Base-by-base conservation (phyloP, 768 basidiomycete genomes). In the Mrakia blollopis region DNA sequence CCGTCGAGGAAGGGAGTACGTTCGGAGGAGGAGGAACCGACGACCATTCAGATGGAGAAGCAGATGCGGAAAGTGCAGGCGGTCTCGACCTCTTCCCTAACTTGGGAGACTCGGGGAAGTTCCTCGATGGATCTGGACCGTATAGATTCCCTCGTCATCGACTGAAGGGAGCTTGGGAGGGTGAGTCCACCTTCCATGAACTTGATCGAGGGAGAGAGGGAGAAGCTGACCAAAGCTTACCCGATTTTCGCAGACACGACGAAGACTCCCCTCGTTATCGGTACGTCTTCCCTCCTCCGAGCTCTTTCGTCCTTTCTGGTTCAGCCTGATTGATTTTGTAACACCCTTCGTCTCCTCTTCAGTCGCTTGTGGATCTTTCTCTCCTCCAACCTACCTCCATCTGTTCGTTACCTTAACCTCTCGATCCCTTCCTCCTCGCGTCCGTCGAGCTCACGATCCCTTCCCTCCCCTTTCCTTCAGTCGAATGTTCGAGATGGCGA, bases 401-500 rank as follows among this genome's bases (percentile, higher is more conserved):
- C 89, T 98, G 79, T 80, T 62, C 75, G 82, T 41, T 44, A 9
- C 69, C 13, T 21, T 21, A 14, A 50, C 16, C 47, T 21, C 47
- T 2, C 47, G 3, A 14, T 50, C 47, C 13, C 7, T 21, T 16
- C 18, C 47, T 50, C 47, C 3, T 2, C 47, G 47, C 47, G 47
- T 50, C 47, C 11, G 14, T 21, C 18, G 44, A 44, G 18, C 47
- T 50, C 16, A 50, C 18, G 13, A 50, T 28, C 21, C 21, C 32
- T 13, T 54, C 5, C 44, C 14, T 44, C 44, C 14, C 41, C 72
- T 21, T 50, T 80, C 35, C 39, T 80, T 79, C 79, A 83, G 83
- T 21, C 92, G 97, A 80, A 98, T 99, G 94, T 99, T 98, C 85
- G 97, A 98, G 83, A 98, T 99, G 97, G 97, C 96, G 75, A 92